These are phyloP conservation scores for Aspergillus cavernicola DNA, from an alignment of 495 filamentous ascomycete genomes.

Conservation along the genomic window DNA sequence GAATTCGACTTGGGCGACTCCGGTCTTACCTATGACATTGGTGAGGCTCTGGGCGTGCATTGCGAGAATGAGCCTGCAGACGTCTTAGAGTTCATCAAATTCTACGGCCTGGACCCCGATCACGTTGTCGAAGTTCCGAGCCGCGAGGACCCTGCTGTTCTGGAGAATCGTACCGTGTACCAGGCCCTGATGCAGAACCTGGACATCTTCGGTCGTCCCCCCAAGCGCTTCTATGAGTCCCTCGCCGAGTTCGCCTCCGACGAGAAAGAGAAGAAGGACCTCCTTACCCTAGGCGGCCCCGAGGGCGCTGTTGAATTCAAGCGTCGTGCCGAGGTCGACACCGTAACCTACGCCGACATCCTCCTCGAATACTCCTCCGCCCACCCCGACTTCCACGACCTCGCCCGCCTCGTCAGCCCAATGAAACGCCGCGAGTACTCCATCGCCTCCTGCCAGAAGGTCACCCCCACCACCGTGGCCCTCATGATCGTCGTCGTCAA, in stretches of 20 bases:
- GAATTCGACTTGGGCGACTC: constrained; percentile 93
- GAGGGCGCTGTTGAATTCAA: constrained; percentile 95
- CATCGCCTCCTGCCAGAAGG: constrained; percentile 92
- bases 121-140: constrained; percentile 87
- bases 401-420: constrained; percentile 81
- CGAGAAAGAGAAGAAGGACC: constrained; percentile 73
- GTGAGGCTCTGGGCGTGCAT: constrained; percentile 96
- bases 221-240: constrained; percentile 94
- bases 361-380: constrained; percentile 85
- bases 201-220: constrained; percentile 94
- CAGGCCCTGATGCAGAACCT: constrained; percentile 91
- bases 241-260: constrained; percentile 83
- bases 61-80: constrained; percentile 81
- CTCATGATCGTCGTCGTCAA: constrained; percentile 96
- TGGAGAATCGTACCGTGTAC: constrained; percentile 90
- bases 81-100: constrained; percentile 80
- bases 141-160: constrained; percentile 69
- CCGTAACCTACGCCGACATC: constrained; percentile 86
- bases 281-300: constrained; percentile 71
- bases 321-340: constrained; percentile 88
- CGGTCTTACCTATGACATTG: constrained; percentile 91
- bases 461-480: constrained; percentile 79
- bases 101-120: constrained; percentile 77
- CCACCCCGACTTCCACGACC: constrained; percentile 84
- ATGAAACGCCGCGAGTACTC: constrained; percentile 97